phyloP scores from a whole-genome alignment of 805 yeast species.

The Starmerella ratchasimensis region DNA sequence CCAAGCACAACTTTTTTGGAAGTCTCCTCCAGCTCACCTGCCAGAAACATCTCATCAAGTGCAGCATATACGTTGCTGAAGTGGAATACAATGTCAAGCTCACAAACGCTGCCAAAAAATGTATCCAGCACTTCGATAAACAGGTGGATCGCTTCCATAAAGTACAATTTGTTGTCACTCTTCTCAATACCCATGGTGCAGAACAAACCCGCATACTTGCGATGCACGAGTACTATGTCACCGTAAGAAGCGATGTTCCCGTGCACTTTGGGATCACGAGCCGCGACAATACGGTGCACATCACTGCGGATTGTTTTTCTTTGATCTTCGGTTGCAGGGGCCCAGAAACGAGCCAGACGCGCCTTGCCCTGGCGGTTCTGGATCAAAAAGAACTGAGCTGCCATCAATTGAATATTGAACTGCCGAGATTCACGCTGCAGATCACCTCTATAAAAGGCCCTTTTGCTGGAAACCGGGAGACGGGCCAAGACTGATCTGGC shows the following conservation, averaged over 20 bases:
- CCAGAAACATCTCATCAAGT: conserved; percentile 74
- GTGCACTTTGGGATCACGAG: conserved; percentile 74
- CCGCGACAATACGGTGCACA: conserved; percentile 63
- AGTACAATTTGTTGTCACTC: conserved; percentile 69
- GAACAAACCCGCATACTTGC: conserved; percentile 84
- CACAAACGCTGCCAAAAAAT: conserved; percentile 83
- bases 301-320: conserved; percentile 40
- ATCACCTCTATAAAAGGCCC: no score
- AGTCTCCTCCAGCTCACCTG: conserved; percentile 84
- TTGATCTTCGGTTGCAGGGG: conserved; percentile 33
- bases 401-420: no score
- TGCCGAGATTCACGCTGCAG: no score
- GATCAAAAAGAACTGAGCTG: conserved; percentile 65
- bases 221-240: conserved; percentile 57
- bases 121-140: conserved; percentile 79
- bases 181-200: conserved; percentile 72
- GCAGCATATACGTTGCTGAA: conserved; percentile 72
- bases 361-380: conserved; percentile 91
- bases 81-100: conserved; percentile 82
- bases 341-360: conserved; percentile 71
- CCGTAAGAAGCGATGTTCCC: conserved; percentile 67
- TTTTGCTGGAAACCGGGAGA: no score
- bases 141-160: conserved; percentile 71
- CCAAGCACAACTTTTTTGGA: conserved; percentile 54
- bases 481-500: no score